A percentile compares a stretch with the other conserved stretches of the same genome.
These are phyloP conservation scores for Candida sp. DNA, from an alignment of 1,139 yeast species.

Conservation along the genomic window DNA sequence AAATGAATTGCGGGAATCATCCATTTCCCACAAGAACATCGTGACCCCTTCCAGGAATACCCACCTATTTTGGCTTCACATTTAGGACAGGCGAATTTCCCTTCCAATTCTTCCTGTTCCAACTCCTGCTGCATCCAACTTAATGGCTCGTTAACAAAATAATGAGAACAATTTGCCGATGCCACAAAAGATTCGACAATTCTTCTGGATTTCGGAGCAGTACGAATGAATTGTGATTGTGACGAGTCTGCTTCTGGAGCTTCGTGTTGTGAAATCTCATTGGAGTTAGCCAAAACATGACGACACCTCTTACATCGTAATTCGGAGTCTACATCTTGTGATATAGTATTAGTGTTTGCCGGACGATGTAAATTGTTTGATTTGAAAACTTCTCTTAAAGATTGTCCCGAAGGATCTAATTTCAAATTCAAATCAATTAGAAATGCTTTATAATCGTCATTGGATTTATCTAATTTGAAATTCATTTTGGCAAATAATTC, in stretches of 20 bases:
- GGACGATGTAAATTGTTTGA: conserved; percentile 1
- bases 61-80: conserved; percentile 86
- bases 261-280: conserved; percentile 54
- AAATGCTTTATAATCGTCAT: conserved; percentile 24
- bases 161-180: conserved; percentile 69
- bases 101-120: conserved; percentile 70
- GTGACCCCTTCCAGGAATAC: conserved; percentile 91
- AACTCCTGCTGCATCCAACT: conserved; percentile 88
- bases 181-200: conserved; percentile 55
- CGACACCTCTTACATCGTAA: conserved; percentile 74
- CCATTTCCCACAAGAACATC: conserved; percentile 97
- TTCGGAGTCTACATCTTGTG: conserved; percentile 19
- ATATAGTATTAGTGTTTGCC: conserved; percentile 3
- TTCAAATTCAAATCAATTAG: conserved; percentile 20
- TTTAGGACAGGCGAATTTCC: conserved; percentile 80
- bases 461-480: conserved; percentile 20
- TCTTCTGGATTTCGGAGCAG: conserved; percentile 57
- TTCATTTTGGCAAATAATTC: conserved; percentile 47
- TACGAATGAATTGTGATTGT: conserved; percentile 61
- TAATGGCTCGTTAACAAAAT: conserved; percentile 77
- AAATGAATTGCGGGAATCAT: conserved; percentile 88
- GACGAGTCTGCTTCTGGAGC: conserved; percentile 59
- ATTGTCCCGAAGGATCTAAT: conserved; percentile 24
- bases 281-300: conserved; percentile 46
- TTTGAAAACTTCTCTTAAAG: conserved; percentile 14